A percentile compares a stretch with the other conserved stretches of the same genome.
Evolutionary conservation across 495 filamentous ascomycete species (phyloP).

Genomic region (Penicillium cosmopolitanum): DNA sequence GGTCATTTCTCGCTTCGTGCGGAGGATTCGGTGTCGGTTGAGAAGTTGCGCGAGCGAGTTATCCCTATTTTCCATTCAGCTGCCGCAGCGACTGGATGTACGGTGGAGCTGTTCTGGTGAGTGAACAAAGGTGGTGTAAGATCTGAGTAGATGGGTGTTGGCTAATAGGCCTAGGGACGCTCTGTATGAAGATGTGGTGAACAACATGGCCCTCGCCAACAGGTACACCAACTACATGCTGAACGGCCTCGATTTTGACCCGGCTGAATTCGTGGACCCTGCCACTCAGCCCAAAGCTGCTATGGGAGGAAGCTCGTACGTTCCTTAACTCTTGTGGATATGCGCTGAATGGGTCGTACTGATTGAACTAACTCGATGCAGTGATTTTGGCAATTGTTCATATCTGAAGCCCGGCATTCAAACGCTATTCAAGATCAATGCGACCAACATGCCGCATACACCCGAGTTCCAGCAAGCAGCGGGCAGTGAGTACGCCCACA

Average conservation of each 20-base stretch:
- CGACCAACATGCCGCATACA: slow-evolving; percentile 46
- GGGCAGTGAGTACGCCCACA: slow-evolving; percentile 50
- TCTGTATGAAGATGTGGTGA: slow-evolving; percentile 55
- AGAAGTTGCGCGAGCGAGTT: slow-evolving; percentile 47
- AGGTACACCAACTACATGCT: slow-evolving; percentile 49
- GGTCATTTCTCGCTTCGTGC: slow-evolving; percentile 21
- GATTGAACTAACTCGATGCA: slow-evolving; percentile 2
- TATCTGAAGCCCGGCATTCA: slow-evolving; percentile 21
- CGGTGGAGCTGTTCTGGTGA: slow-evolving; percentile 41
- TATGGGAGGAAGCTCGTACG: slow-evolving; percentile 13
- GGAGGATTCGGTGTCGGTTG: slow-evolving; percentile 29
- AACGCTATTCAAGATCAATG: slow-evolving; percentile 50
- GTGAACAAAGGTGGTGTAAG: background rate
- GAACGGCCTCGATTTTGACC: slow-evolving; percentile 28
- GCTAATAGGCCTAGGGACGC: slow-evolving; percentile 18
- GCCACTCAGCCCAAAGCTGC: slow-evolving; percentile 1
- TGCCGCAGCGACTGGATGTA: slow-evolving; percentile 57
- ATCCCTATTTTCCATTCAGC: slow-evolving; percentile 51
- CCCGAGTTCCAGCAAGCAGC: slow-evolving; percentile 33
- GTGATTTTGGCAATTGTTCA: slow-evolving; percentile 22
- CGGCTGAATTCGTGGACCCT: slow-evolving; percentile 8
- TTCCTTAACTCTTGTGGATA: background rate
- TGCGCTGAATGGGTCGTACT: background rate
- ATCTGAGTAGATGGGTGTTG: background rate
- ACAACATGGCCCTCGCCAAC: slow-evolving; percentile 50